phyloP scores from a whole-genome alignment of 2,329 filamentous ascomycete species.

The Hypomyces perniciosus region DNA sequence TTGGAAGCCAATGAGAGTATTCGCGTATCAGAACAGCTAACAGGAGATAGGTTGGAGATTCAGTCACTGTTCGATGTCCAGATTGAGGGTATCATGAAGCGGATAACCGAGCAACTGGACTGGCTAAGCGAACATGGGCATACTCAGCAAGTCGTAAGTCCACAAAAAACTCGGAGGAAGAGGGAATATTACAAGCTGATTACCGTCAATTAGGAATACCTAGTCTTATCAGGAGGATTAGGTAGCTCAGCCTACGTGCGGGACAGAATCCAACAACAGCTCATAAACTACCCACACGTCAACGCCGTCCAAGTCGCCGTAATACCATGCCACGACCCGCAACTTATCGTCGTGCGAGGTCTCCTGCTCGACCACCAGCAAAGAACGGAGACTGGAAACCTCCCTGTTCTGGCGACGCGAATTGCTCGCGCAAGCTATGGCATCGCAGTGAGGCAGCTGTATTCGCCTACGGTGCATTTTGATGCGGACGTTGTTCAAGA shows the following conservation, averaged over 20 bases:
- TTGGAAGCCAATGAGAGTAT: not conserved
- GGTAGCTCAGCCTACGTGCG: conserved; percentile 42
- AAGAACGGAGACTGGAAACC: conserved; percentile 34
- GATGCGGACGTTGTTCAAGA: conserved; percentile 32
- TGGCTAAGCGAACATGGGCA: conserved; percentile 27
- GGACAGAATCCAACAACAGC: conserved; percentile 34
- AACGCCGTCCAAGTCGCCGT: conserved; percentile 32
- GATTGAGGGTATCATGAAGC: conserved; percentile 32
- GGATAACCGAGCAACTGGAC: conserved; percentile 35
- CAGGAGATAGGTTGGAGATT: conserved; percentile 32
- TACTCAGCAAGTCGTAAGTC: conserved; percentile 30
- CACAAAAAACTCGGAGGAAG: not conserved
- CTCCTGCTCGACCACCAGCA: conserved; percentile 47
- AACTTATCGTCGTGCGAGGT: conserved; percentile 50
- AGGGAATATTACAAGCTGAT: not conserved
- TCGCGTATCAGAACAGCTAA: not conserved
- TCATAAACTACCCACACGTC: conserved; percentile 28
- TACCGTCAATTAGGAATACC: conserved; percentile 28
- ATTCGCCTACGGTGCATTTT: conserved; percentile 30
- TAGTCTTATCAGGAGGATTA: conserved; percentile 41
- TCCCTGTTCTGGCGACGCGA: conserved; percentile 37
- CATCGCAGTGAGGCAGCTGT: conserved; percentile 32
- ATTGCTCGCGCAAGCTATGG: conserved; percentile 39
- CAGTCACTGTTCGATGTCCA: conserved; percentile 39
- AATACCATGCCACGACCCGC: conserved; percentile 43